Evolutionary conservation across 1,284 basidiomycete genomes (phyloP), one percentile per base, ranked within the genome.

Genomic region (Apiotrichum veenhuisii): DNA sequence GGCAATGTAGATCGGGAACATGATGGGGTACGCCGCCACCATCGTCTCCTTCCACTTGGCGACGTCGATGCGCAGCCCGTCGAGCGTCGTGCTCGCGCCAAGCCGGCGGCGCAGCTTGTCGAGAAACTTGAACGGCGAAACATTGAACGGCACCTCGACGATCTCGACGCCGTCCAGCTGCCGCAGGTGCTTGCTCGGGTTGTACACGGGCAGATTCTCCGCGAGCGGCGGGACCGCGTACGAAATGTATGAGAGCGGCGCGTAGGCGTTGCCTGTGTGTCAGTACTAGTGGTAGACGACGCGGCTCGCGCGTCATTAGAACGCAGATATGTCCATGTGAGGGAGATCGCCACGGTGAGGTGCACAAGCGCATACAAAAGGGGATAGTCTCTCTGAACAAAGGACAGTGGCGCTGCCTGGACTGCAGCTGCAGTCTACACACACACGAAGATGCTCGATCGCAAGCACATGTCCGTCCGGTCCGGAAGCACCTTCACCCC

Each of bases 91-190:
- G 15, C 20, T 38, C 42, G 40, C 55, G 3, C 70, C 73, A 27
- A 73, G 57, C 26, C 40, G 34, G 20, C 60, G 54, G 34, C 67
- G 57, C 4, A 72, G 40, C 56, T 64, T 64, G 37, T 67, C 65
- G 9, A 69, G 25, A 0, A 70, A 44, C 1, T 62, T 69, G 3
- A 74, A 43, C 12, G 76, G 76, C 30, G 67, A 67, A 0, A 72
- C 73, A 2, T 67, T 71, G 60, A 76, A 77, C 11, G 74, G 73
- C 84, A 92, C 48, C 84, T 75, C 57, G 79, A 82, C 66, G 37
- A 82, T 74, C 48, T 82, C 83, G 68, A 88, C 87, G 18, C 87
- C 82, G 46, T 88, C 87, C 50, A 91, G 79, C 59, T 84, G 82
- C 53, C 81, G 82, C 25, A 79, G 64, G 48, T 73, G 64, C 12